These are phyloP conservation scores for Fraxinus baroniana DNA, from an alignment of 305 asterid genomes.

Conservation along the genomic window DNA sequence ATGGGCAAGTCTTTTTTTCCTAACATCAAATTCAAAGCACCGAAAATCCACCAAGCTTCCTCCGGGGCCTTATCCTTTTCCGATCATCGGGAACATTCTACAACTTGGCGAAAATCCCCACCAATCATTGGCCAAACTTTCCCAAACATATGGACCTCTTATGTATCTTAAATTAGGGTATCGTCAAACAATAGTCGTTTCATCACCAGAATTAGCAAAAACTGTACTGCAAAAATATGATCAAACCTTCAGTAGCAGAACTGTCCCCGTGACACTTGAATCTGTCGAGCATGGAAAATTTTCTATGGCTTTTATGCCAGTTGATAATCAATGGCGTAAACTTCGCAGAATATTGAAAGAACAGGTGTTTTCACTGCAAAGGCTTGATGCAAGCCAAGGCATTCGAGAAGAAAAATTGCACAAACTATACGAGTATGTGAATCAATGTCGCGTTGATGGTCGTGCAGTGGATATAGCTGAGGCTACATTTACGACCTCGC, in stretches of 20 bases:
- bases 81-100: constrained; percentile 35
- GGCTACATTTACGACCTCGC: constrained; percentile 37
- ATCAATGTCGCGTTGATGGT: constrained; percentile 3
- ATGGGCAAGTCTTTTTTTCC: not conserved
- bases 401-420: constrained; percentile 28
- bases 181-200: constrained; percentile 17
- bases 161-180: constrained; percentile 36
- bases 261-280: not conserved
- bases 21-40: constrained; percentile 3
- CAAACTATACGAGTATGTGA: constrained; percentile 18
- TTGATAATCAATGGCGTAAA: constrained; percentile 26
- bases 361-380: constrained; percentile 24
- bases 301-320: constrained; percentile 28
- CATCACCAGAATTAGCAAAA: constrained; percentile 29
- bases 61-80: constrained; percentile 38
- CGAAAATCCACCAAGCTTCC: constrained; percentile 25
- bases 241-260: constrained; percentile 8
- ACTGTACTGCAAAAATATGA: constrained; percentile 27
- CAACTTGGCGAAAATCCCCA: constrained; percentile 37
- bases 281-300: not conserved
- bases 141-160: constrained; percentile 38
- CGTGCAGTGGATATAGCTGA: constrained; percentile 30
- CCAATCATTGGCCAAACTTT: constrained; percentile 30
- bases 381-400: constrained; percentile 27
- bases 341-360: constrained; percentile 36